Percentiles rank a stretch among this genome's conserved stretches.
phyloP scores from a whole-genome alignment of 257 asterid species.

The Thymus quinquecostatus region DNA sequence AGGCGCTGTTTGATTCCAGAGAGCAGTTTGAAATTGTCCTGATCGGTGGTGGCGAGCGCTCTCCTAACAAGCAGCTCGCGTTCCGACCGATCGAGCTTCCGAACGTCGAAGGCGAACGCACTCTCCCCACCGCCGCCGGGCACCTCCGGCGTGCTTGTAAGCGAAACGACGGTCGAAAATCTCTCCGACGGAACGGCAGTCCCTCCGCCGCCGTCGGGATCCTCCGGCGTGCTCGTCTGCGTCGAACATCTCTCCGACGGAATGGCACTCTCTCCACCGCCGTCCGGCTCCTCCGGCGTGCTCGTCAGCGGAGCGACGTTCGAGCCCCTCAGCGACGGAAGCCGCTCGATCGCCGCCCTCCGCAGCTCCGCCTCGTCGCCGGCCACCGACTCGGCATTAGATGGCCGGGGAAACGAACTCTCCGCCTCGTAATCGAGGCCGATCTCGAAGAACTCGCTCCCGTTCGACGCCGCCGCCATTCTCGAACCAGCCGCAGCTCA shows the following conservation, averaged over 20 bases:
- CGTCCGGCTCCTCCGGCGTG: no score
- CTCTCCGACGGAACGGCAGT: no score
- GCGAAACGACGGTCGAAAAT: no score
- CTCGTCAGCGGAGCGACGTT: constrained; percentile 46
- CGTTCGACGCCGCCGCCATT: constrained; percentile 71
- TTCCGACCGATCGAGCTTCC: constrained; percentile 61
- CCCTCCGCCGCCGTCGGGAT: no score
- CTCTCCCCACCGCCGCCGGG: constrained; percentile 30
- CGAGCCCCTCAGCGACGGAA: constrained; percentile 60
- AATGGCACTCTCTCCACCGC: constrained; percentile 13
- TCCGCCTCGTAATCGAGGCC: constrained; percentile 56
- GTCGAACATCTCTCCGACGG: no score
- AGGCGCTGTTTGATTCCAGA: constrained; percentile 79
- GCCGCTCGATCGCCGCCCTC: constrained; percentile 84
- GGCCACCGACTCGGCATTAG: constrained; percentile 66
- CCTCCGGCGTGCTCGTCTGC: no score
- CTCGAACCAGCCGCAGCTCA: constrained; percentile 5
- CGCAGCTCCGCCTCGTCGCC: constrained; percentile 70
- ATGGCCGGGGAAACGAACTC: constrained; percentile 52
- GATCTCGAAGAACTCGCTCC: constrained; percentile 72
- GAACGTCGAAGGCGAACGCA: constrained; percentile 62
- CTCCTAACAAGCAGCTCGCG: constrained; percentile 73
- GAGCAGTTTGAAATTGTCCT: constrained; percentile 73
- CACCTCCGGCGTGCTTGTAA: constrained; percentile 27
- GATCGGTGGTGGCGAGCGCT: constrained; percentile 78